Percentiles rank a stretch among this genome's conserved stretches.
Conservation (phyloP, 2,329 filamentous ascomycete genomes). For the Pyrenophora seminiperda region DNA sequence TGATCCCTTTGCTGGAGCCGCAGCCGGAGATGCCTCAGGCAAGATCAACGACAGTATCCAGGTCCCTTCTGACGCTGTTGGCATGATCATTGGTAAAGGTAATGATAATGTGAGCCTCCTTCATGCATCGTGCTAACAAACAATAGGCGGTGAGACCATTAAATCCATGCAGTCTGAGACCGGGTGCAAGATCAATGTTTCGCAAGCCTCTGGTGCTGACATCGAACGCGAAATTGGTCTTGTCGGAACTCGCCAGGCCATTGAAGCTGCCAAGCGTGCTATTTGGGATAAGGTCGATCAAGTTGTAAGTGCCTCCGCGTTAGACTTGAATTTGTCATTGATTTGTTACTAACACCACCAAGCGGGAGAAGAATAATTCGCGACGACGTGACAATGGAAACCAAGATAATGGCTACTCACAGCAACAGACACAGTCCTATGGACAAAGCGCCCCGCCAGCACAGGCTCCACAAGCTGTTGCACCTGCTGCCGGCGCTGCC, state of each 20-base stretch:
- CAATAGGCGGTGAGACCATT: constrained; percentile 79
- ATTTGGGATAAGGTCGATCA: constrained; percentile 93
- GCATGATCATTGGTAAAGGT: constrained; percentile 95
- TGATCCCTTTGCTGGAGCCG: constrained; percentile 52
- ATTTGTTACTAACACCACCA: constrained; percentile 24
- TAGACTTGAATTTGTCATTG: neutral
- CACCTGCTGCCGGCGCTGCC: constrained; percentile 57
- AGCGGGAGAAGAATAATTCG: constrained; percentile 56
- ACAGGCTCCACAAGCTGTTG: constrained; percentile 32
- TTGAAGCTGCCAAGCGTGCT: constrained; percentile 78
- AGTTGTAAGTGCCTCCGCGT: constrained; percentile 64
- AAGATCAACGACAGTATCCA: constrained; percentile 83
- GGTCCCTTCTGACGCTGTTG: constrained; percentile 88
- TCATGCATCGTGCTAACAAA: constrained; percentile 21
- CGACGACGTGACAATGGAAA: constrained; percentile 49
- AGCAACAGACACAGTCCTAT: constrained; percentile 48
- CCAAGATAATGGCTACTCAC: constrained; percentile 55
- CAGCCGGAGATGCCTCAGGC: constrained; percentile 22
- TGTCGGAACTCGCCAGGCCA: constrained; percentile 76
- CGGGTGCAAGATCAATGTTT: constrained; percentile 94
- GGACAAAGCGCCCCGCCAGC: constrained; percentile 42
- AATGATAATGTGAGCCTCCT: constrained; percentile 4
- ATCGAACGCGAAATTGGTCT: constrained; percentile 85
- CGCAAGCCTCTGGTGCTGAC: constrained; percentile 78
- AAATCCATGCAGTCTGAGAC: constrained; percentile 89